Percentiles rank a stretch among this genome's conserved stretches.
phyloP scores from a whole-genome alignment of 2,329 filamentous ascomycete species.

The Exophiala calicioides region DNA sequence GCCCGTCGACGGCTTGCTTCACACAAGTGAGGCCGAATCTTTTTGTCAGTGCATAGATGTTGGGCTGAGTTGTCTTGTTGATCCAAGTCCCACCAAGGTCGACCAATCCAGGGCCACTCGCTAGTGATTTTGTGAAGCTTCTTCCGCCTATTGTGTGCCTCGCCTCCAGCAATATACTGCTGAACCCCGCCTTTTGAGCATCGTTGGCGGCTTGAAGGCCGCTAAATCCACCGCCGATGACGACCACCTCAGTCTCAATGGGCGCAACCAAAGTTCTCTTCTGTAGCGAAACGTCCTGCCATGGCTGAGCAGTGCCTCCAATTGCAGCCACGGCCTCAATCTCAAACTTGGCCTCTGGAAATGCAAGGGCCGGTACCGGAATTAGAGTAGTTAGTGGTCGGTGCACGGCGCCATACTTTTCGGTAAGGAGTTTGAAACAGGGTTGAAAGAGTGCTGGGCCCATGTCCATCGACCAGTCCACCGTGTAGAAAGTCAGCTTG shows the following conservation, averaged over 20 bases:
- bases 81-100: slow-evolving; percentile 63
- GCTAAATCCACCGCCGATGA: slow-evolving; percentile 51
- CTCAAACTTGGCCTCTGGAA: slow-evolving; percentile 44
- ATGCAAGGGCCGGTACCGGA: slow-evolving; percentile 44
- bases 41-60: slow-evolving; percentile 43
- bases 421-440: slow-evolving; percentile 16
- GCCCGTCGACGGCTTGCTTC: slow-evolving; percentile 51
- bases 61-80: slow-evolving; percentile 56
- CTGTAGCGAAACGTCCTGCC: not conserved
- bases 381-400: slow-evolving; percentile 46
- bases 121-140: slow-evolving; percentile 43
- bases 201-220: slow-evolving; percentile 41
- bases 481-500: slow-evolving; percentile 46
- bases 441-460: slow-evolving; percentile 40
- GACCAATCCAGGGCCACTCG: slow-evolving; percentile 36
- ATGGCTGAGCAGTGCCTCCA: slow-evolving; percentile 12
- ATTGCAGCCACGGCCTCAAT: slow-evolving; percentile 44
- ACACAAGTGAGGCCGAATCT: slow-evolving; percentile 43
- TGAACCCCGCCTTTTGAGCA: slow-evolving; percentile 40
- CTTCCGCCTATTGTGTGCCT: slow-evolving; percentile 55
- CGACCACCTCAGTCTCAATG: slow-evolving; percentile 34
- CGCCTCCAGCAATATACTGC: slow-evolving; percentile 50
- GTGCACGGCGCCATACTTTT: slow-evolving; percentile 38
- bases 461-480: slow-evolving; percentile 34
- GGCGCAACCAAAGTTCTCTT: slow-evolving; percentile 10